Base-by-base conservation (phyloP, 164 flowering plant species). In the Tinospora cordifolia region DNA sequence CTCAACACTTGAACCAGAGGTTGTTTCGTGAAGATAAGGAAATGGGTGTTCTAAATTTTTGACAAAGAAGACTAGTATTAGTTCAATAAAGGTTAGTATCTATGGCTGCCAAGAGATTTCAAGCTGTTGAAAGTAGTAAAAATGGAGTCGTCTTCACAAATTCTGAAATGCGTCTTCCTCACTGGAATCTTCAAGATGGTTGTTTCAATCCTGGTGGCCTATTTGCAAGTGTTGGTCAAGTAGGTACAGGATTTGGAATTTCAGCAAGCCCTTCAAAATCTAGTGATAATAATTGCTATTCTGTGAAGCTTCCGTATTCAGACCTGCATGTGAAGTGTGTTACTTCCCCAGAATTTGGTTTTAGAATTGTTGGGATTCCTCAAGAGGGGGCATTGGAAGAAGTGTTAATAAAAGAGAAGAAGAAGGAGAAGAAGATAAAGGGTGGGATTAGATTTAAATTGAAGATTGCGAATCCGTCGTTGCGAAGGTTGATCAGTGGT, bases 401-500 rank as follows among this genome's bases (percentile, higher is more conserved):
- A n/a, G 65, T 60, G 41, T n/a, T n/a, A n/a, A n/a, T n/a, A n/a
- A 84, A 67, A 62, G 85, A 80, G 26, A 83, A 44, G 59, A 27
- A 70, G 75, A 77, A 81, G 81, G 81, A 77, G 78, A 80, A 78
- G 72, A 79, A 81, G 83, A 83, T 78, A 68, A 80, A 57, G 69
- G 76, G 75, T 70, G 87, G 89, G 51, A 49, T 86, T 36, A 83
- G 76, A 71, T 22, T 90, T 62, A 92, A 80, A 76, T 54, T 92
- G 67, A 88, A 87, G 83, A 66, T 92, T 73, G 75, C 62, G 7
- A 88, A 92, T 78, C 84, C 86, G 40, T 87, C 93, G 0, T 66
- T 90, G 67, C 82, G 96, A 84, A 81, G 88, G 87, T 77, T 92
- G 75, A 71, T 90, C 0, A 92, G 96, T 72, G 98, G 98, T 22